A percentile compares a stretch with the other conserved stretches of the same genome.
phyloP scores from a whole-genome alignment of 140 eudicot genomes.

The Artemisia princeps region DNA sequence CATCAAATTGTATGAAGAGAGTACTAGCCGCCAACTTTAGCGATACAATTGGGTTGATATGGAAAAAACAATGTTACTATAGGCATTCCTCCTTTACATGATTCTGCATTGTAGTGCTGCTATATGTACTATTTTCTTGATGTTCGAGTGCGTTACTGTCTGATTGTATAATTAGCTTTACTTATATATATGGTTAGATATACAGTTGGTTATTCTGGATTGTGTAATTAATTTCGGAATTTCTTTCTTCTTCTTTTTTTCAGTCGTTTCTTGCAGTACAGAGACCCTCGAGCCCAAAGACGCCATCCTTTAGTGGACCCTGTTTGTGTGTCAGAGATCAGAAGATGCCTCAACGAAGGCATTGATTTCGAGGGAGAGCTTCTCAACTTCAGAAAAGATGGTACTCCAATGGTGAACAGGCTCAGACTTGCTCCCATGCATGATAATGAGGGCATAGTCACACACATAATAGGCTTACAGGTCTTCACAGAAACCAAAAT shows the following conservation, averaged over 20 bases:
- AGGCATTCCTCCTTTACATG: neutral
- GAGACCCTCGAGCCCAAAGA: slow-evolving; percentile 83
- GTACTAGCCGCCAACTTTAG: too few species aligned
- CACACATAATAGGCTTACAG: slow-evolving; percentile 77
- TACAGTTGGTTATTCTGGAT: slow-evolving; percentile 7
- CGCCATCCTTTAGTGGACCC: slow-evolving; percentile 93
- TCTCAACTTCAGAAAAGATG: slow-evolving; percentile 84
- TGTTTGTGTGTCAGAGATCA: slow-evolving; percentile 77
- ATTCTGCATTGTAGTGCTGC: neutral
- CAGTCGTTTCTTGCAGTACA: slow-evolving; percentile 89
- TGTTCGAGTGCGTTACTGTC: too few species aligned
- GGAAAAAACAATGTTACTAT: too few species aligned
- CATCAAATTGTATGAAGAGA: too few species aligned
- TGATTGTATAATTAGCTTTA: too few species aligned
- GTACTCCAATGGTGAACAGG: slow-evolving; percentile 77
- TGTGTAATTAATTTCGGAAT: slow-evolving; percentile 15
- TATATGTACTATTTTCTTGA: too few species aligned
- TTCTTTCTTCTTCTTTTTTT: slow-evolving; percentile 5
- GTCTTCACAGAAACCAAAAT: slow-evolving; percentile 63
- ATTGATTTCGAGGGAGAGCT: slow-evolving; percentile 86
- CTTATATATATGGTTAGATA: neutral
- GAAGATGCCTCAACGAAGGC: slow-evolving; percentile 83
- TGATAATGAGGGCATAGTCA: slow-evolving; percentile 65
- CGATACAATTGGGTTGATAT: too few species aligned
- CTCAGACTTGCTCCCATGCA: slow-evolving; percentile 73